These are phyloP conservation scores for Lodderomyces oxycetoniae DNA, from an alignment of 1,139 yeast genomes.

Conservation along the genomic window DNA sequence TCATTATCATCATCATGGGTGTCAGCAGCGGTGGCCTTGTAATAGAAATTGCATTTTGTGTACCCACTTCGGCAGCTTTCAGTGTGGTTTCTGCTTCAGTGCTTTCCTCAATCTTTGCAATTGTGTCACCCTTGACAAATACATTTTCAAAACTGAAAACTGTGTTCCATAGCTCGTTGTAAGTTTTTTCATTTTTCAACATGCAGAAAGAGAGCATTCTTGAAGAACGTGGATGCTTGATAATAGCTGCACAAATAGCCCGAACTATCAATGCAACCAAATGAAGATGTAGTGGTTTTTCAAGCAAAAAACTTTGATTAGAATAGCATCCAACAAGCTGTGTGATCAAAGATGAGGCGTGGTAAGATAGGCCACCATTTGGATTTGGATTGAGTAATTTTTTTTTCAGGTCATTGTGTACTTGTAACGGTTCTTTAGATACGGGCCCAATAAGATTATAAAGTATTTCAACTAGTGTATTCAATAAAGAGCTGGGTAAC, in stretches of 20 bases:
- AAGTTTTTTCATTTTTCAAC: slow-evolving; percentile 43
- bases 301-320: slow-evolving; percentile 35
- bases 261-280: slow-evolving; percentile 55
- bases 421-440: slow-evolving; percentile 14
- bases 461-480: slow-evolving; percentile 49
- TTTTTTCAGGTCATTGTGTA: slow-evolving; percentile 22
- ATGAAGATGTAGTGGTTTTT: slow-evolving; percentile 49
- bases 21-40: background rate
- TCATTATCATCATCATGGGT: background rate
- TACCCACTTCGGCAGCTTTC: slow-evolving; percentile 1
- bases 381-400: slow-evolving; percentile 31
- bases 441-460: slow-evolving; percentile 57
- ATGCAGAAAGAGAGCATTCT: slow-evolving; percentile 52
- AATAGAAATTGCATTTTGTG: slow-evolving; percentile 9
- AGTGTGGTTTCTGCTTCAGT: slow-evolving; percentile 10
- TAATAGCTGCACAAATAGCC: slow-evolving; percentile 47
- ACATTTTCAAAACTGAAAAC: slow-evolving; percentile 28
- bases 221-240: slow-evolving; percentile 47
- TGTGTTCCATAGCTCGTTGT: slow-evolving; percentile 30
- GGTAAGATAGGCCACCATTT: slow-evolving; percentile 53
- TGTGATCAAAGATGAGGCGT: slow-evolving; percentile 52
- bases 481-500: slow-evolving; percentile 11
- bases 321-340: slow-evolving; percentile 50
- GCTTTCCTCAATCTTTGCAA: slow-evolving; percentile 17
- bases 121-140: slow-evolving; percentile 22